Base-by-base conservation (phyloP, 352 stramenopile genomes). In the Phytopythium montanum region DNA sequence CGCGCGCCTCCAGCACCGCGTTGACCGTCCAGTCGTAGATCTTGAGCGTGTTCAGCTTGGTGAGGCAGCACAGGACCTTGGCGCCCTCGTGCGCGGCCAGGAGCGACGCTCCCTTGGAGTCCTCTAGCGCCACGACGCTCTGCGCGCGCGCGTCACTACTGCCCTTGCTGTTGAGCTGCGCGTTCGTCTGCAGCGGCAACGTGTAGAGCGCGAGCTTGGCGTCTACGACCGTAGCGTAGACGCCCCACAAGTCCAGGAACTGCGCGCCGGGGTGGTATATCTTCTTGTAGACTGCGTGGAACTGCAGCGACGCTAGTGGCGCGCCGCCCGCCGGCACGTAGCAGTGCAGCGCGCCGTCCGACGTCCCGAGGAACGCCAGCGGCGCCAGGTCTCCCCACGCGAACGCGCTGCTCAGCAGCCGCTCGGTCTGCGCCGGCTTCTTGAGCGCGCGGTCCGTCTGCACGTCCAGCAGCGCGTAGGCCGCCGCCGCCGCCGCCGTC, bases 21-120 rank as follows among this genome's bases (percentile, higher is more conserved):
- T 78, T 83, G 28, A 72, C 69, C 1, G 74, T 92, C 82, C 85
- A 92, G 70, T 94, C 82, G 57, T 79, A 90, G 31, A 92, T 73
- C 45, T 79, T 79, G 14, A 94, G 59, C n/a, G 56, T 69, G 41
- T 82, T 73, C 51, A 72, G 75, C 71, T 94, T 92, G 18, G 82
- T 72, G 26, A 91, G 42, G 19, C 72, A 69, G 55, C 63, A 73
- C 5, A 92, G 51, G 16, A 79, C 74, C 29, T 81, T 81, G 12
- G 70, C 66, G n/a, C 62, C 46, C 56, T 94, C 82, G 41, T 90
- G 72, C 19, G 63, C 77, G 0, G 79, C 70, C 10, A 92, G 76
- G 19, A 87, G 56, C 49, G 73, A 45, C 3, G 81, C 76, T 18
- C 70, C 67, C 56, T 89, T 94, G 19, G 79, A 81, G 28, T 92